These are phyloP conservation scores for Mycena belliarum DNA, from an alignment of 768 basidiomycete species.

Conservation along the genomic window DNA sequence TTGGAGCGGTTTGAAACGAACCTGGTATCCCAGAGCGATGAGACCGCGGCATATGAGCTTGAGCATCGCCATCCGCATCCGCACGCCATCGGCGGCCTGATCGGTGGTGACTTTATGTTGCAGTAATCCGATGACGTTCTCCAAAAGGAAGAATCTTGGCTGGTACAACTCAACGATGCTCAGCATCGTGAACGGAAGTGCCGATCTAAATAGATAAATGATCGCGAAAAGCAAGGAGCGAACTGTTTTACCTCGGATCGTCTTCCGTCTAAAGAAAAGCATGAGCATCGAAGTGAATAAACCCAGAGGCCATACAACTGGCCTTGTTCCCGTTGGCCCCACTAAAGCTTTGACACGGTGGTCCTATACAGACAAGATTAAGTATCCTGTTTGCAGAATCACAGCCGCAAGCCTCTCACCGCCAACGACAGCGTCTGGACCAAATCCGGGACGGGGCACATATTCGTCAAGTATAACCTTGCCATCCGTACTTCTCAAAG, in stretches of 20 bases:
- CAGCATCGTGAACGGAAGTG: conserved; percentile 50
- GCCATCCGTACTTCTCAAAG: background rate
- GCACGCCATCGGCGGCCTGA: conserved; percentile 11
- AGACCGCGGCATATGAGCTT: conserved; percentile 47
- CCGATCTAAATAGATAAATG: too few relatives aligned
- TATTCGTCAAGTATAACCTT: background rate
- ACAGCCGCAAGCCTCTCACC: conserved; percentile 4
- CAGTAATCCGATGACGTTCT: conserved; percentile 39
- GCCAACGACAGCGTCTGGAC: background rate
- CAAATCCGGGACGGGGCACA: conserved; percentile 5
- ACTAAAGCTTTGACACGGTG: conserved; percentile 17
- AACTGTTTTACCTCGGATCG: conserved; percentile 49
- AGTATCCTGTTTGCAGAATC: too few relatives aligned
- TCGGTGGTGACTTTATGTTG: conserved; percentile 31
- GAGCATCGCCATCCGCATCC: conserved; percentile 33
- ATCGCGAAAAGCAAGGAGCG: too few relatives aligned
- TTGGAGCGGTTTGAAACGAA: conserved; percentile 45
- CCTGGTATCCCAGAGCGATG: conserved; percentile 48
- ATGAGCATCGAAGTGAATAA: too few relatives aligned
- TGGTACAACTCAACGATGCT: conserved; percentile 50
- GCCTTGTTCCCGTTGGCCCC: conserved; percentile 2
- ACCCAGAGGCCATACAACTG: too few relatives aligned
- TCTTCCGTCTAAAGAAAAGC: conserved; percentile 34
- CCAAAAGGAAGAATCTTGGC: conserved; percentile 40
- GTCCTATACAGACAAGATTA: background rate